A percentile compares a stretch with the other conserved stretches of the same genome.
These are phyloP conservation scores for Wickerhamiella australiensis DNA, from an alignment of 805 yeast genomes.

Conservation along the genomic window DNA sequence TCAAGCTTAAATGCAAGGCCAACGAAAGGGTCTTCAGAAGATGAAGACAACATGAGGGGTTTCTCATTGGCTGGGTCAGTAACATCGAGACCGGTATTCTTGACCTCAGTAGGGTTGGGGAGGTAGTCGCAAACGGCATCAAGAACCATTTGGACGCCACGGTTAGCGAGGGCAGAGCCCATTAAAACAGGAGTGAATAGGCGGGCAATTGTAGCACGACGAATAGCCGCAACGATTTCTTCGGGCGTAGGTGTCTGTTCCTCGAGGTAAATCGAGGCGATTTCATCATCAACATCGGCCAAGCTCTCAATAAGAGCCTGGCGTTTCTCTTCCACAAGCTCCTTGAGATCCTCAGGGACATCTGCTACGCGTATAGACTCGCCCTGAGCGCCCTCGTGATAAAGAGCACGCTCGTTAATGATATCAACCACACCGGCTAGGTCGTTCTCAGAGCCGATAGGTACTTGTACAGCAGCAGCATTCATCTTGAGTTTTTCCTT, in stretches of 20 bases:
- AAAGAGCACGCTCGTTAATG: conserved; percentile 73
- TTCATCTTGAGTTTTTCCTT: conserved; percentile 78
- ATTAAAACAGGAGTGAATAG: conserved; percentile 97
- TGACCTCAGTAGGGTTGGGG: conserved; percentile 89
- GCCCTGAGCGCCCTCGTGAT: conserved; percentile 85
- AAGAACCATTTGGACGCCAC: conserved; percentile 87
- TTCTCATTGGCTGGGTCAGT: conserved; percentile 43
- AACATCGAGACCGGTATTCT: conserved; percentile 75
- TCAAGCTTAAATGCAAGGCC: conserved; percentile 98
- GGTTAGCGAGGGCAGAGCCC: conserved; percentile 98
- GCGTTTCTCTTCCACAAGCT: conserved; percentile 82
- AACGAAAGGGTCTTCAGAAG: conserved; percentile 67
- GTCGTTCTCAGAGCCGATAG: conserved; percentile 85
- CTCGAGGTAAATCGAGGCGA: conserved; percentile 83
- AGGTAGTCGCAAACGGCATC: conserved; percentile 93
- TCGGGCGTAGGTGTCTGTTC: conserved; percentile 77
- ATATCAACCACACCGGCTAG: conserved; percentile 85
- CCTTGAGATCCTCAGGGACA: conserved; percentile 70
- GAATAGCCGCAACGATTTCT: conserved; percentile 78
- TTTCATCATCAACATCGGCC: conserved; percentile 97
- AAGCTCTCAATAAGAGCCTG: conserved; percentile 75
- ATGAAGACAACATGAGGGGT: conserved; percentile 63
- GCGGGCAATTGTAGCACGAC: conserved; percentile 91
- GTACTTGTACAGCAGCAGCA: conserved; percentile 96
- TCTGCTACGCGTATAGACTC: conserved; percentile 53